phyloP scores from a whole-genome alignment of 257 asterid genomes.

The Cinchona pubescens region DNA sequence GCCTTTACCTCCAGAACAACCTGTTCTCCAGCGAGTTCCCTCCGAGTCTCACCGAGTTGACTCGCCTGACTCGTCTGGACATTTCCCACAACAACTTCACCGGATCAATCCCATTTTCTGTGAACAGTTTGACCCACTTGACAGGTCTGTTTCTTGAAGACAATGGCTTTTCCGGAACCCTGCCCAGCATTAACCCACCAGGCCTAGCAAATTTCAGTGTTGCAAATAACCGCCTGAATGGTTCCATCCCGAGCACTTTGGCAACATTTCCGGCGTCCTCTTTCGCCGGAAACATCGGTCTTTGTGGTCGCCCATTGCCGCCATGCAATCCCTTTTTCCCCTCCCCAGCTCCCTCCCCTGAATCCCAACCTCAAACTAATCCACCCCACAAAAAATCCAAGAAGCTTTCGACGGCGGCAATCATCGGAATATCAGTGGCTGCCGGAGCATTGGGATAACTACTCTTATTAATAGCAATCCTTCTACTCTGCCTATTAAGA shows the following conservation, averaged over 20 bases:
- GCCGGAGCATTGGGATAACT: slow-evolving; percentile 40
- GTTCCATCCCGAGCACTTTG: slow-evolving; percentile 72
- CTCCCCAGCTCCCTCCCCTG: slow-evolving; percentile 68
- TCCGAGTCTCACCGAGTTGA: slow-evolving; percentile 45
- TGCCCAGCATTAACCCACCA: slow-evolving; percentile 69
- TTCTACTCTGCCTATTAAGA: slow-evolving; percentile 41
- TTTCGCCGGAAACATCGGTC: slow-evolving; percentile 59
- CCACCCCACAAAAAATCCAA: slow-evolving; percentile 21
- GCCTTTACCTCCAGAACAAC: slow-evolving; percentile 67
- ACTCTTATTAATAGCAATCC: slow-evolving; percentile 43
- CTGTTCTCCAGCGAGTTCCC: slow-evolving; percentile 69
- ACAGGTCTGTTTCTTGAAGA: slow-evolving; percentile 64
- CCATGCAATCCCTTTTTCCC: slow-evolving; percentile 88
- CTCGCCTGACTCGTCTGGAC: slow-evolving; percentile 70
- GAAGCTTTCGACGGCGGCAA: slow-evolving; percentile 68
- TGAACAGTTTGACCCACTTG: slow-evolving; percentile 63
- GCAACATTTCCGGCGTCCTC: slow-evolving; percentile 56
- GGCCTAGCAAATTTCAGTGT: slow-evolving; percentile 49
- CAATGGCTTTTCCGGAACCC: slow-evolving; percentile 60
- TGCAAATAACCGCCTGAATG: slow-evolving; percentile 68
- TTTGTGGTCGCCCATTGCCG: slow-evolving; percentile 81
- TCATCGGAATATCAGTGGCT: slow-evolving; percentile 63
- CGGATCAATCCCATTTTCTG: slow-evolving; percentile 73
- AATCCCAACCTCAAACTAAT: slow-evolving; percentile 6
- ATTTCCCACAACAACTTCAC: slow-evolving; percentile 67